Evolutionary conservation across 441 rosid genomes (phyloP).

Genomic region (Theobroma grandiflorum): DNA sequence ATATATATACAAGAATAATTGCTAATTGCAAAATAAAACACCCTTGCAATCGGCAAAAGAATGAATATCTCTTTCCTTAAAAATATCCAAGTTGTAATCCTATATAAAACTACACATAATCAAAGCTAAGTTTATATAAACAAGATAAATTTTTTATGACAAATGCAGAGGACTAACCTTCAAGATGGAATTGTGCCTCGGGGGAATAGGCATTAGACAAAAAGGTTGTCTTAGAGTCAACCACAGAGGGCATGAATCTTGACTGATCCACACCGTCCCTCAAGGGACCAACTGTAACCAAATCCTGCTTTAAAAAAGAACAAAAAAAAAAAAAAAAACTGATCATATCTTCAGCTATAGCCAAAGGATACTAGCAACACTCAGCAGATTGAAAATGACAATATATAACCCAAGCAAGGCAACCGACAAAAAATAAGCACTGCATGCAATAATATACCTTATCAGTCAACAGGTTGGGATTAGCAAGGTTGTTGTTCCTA

Average conservation of each 20-base stretch:
- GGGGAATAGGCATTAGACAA: slow-evolving; percentile 39
- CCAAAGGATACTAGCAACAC: slow-evolving; percentile 28
- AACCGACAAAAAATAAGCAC: not conserved
- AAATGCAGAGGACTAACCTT: slow-evolving; percentile 42
- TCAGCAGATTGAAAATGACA: not conserved
- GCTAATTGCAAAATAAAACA: slow-evolving; percentile 10
- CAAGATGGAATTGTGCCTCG: slow-evolving; percentile 34
- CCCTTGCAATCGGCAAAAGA: not conserved
- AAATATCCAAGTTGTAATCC: slow-evolving; percentile 12
- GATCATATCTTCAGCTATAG: slow-evolving; percentile 30
- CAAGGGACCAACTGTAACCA: slow-evolving; percentile 36
- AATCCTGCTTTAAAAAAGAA: slow-evolving; percentile 25
- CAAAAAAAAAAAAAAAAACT: slow-evolving; percentile 17
- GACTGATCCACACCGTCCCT: slow-evolving; percentile 33
- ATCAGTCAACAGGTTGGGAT: slow-evolving; percentile 35
- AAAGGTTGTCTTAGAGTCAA: slow-evolving; percentile 28
- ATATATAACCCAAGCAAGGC: slow-evolving; percentile 3
- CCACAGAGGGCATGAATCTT: slow-evolving; percentile 24
- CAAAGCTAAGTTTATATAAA: not conserved
- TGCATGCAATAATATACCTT: slow-evolving; percentile 35
- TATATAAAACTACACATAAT: not conserved
- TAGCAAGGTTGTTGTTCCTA: slow-evolving; percentile 29
- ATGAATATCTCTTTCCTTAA: not conserved
- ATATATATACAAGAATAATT: slow-evolving; percentile 2
- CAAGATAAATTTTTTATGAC: not conserved